Conservation (phyloP, 129 eudicot species). For the Rutidosis leptorrhynchoides region DNA sequence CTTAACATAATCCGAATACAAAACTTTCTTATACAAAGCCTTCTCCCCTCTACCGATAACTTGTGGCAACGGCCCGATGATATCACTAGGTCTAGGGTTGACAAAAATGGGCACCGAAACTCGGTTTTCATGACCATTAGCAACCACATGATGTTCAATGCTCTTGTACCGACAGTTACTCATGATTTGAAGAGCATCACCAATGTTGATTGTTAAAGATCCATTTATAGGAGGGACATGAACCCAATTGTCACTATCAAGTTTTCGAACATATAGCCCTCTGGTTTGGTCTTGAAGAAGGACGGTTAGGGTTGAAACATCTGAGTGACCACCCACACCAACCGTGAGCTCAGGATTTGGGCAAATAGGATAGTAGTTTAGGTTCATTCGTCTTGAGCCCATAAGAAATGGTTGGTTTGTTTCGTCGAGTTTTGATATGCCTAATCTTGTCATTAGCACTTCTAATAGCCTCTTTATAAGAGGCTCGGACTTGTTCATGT, state of each 20-base stretch:
- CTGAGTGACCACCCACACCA: slow-evolving; percentile 55
- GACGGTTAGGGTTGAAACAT: slow-evolving; percentile 45
- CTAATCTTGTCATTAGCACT: slow-evolving; percentile 38
- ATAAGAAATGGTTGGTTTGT: slow-evolving; percentile 35
- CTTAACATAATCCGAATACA: slow-evolving; percentile 47
- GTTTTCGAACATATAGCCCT: slow-evolving; percentile 44
- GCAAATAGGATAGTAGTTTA: slow-evolving; percentile 49
- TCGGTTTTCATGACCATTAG: slow-evolving; percentile 34
- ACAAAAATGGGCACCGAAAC: slow-evolving; percentile 50
- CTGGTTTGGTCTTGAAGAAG: slow-evolving; percentile 47
- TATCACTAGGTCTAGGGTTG: slow-evolving; percentile 39
- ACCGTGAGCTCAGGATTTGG: slow-evolving; percentile 54
- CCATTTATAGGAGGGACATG: slow-evolving; percentile 49
- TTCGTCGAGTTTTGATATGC: slow-evolving; percentile 26
- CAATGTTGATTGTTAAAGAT: slow-evolving; percentile 43
- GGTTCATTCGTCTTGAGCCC: slow-evolving; percentile 50
- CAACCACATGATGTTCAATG: slow-evolving; percentile 49
- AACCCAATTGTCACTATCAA: slow-evolving; percentile 35
- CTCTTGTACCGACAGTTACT: slow-evolving; percentile 55
- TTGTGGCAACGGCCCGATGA: slow-evolving; percentile 39
- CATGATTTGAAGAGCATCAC: slow-evolving; percentile 53
- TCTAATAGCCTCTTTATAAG: slow-evolving; percentile 34
- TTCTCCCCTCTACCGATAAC: slow-evolving; percentile 34
- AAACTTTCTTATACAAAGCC: slow-evolving; percentile 35
- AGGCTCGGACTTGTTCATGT: slow-evolving; percentile 32